A percentile compares a stretch with the other conserved stretches of the same genome.
Evolutionary conservation across 2,329 filamentous ascomycete species (phyloP).

Genomic region (Akanthomyces lecanii): DNA sequence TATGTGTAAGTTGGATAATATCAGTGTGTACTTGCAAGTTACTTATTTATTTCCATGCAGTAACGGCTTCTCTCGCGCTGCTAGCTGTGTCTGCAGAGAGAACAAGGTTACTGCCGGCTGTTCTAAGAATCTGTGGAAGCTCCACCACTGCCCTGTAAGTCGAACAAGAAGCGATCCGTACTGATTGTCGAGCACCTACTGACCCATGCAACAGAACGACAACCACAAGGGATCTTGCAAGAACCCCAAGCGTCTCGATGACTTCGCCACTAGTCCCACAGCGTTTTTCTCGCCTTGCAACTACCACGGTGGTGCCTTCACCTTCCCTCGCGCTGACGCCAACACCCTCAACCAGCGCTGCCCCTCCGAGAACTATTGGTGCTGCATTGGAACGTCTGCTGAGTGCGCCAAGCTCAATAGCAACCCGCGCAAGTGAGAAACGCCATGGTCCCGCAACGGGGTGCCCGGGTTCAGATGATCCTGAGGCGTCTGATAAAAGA

Average conservation of each 20-base stretch:
- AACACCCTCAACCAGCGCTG: constrained; percentile 7
- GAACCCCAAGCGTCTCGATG: neutral
- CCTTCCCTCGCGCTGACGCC: neutral
- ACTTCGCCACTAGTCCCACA: neutral
- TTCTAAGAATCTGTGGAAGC: neutral
- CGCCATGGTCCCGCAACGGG: neutral
- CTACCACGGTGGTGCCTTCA: constrained; percentile 5
- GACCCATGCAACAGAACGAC: neutral
- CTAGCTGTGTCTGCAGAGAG: constrained; percentile 1
- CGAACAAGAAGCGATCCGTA: neutral
- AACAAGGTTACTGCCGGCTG: neutral
- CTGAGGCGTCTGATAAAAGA: too few relatives aligned
- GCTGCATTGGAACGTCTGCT: neutral
- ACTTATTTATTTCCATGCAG: neutral
- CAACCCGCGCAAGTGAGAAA: neutral
- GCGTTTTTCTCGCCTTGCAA: constrained; percentile 6
- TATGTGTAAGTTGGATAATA: neutral
- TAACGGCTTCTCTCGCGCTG: constrained; percentile 1
- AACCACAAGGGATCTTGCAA: neutral
- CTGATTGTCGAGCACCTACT: neutral
- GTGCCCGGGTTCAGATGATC: too few relatives aligned
- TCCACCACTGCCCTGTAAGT: constrained; percentile 5
- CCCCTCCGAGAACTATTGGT: constrained; percentile 6
- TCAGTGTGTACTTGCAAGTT: neutral
- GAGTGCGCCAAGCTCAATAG: neutral